Base-by-base conservation (phyloP, 371 early-diverging fungal species). In the Mortierella sp. region DNA sequence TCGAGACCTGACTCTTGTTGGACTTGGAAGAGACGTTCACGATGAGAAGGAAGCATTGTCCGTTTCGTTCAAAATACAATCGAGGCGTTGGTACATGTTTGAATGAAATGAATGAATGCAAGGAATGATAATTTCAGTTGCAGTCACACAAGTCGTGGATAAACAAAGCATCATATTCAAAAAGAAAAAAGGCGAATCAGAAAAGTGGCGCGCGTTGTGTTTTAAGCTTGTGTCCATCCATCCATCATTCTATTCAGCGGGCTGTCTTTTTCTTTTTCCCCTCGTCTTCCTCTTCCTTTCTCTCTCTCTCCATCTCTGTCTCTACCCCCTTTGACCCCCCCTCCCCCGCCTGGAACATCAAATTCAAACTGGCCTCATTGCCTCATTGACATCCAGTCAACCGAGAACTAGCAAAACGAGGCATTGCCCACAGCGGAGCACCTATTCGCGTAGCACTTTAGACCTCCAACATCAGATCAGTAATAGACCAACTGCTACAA, bases 1-100 rank as follows among this genome's bases (percentile, higher is more conserved):
- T 81, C 76, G 57, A 81, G 76, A 28, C 81, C 81, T 0, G 76
- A 69, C 61, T 81, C 76, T 53, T 72, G 66, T 40, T 43, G 58
- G 43, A 81, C 59, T 55, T 75, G 69, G 15, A 63, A 28, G 21
- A 81, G 71, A 15, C 73, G 72, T 22, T 71, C 65, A 33, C 64
- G 71, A 58, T 71, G 71, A 38, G 59, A 63, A 16, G 38, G 64
- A 33, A 33, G 47, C 60, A 60, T 59, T 33, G 38, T 19, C 15
- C n/a, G 13, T 48, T 19, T 19, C 16, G 13, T 48, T 48, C 16
- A 43, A 28, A 28, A 28, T 28, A 28, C 28, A 28, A 28, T 28
- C 2, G 28, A 28, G 28, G 2, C 28, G 28, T 28, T 28, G 28
- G 28, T 28, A 28, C 28, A 28, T 28, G 28, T 28, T 28, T 28